Evolutionary conservation across 176 grass and related monocot genomes (phyloP), one percentile per base, ranked within the genome.

Genomic region (Oryza glaberrima): DNA sequence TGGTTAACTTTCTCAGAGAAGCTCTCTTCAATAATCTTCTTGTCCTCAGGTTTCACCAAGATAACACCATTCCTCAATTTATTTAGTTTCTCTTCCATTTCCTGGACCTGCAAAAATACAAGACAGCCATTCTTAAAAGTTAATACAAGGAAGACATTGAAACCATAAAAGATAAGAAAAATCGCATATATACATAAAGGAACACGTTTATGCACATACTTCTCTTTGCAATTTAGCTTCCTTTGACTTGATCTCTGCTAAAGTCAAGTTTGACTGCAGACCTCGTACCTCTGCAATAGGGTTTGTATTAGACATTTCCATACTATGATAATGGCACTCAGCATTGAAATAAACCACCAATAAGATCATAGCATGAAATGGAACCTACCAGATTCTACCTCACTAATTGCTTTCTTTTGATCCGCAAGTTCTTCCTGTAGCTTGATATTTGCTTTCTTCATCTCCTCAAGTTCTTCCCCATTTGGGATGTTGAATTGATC

Each of bases 1-100:
- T 94, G 93, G 79, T 88, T 96, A 76, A 95, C 81, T 80, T 96
- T 99, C 63, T 96, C 93, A 77, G 77, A 44, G 67, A 90, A 99
- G 54, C 90, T 75, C 56, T 88, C 94, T 69, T 99, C 91, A 69
- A 96, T 96, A 8, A 83, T 81, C 82, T 99, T 99, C 83, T 86
- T 99, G 60, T 99, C 93, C 77, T 94, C 93, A 83, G 93, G 85
- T 88, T 99, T 99, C 72, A 99, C 93, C 83, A 99, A 89, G 87
- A 92, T 69, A 58, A 88, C 84, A 66, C 96, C 96, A 83, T 43
- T 92, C 30, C 64, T 81, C 85, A 99, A 46, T 82, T 95, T 99
- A 30, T 76, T 82, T 52, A 96, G 76, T 73, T 99, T 99, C 75
- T 91, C 84, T 85, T 94, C 91, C 91, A 99, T 99, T 82, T 94